Conservation (phyloP, 306 rosid species). For the Fragaria ananassa region DNA sequence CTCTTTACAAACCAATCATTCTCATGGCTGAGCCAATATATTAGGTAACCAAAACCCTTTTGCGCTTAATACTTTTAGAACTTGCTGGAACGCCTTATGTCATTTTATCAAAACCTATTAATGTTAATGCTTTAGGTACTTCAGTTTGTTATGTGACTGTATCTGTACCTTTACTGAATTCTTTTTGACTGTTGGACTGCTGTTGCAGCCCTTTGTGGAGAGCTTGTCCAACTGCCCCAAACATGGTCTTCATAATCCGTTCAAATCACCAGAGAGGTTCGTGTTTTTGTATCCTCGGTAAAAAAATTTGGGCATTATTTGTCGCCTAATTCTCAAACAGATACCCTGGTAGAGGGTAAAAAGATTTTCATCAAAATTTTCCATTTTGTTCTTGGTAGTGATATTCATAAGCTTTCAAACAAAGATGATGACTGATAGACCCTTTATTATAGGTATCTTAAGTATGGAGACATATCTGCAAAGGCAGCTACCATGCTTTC, state of each 20-base stretch:
- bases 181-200: conserved; percentile 21
- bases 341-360: not conserved
- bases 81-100: not conserved
- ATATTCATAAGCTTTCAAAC: not conserved
- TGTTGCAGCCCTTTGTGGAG: conserved; percentile 73
- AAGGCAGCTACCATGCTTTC: conserved; percentile 92
- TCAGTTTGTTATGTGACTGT: not conserved
- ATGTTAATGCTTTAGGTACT: not conserved
- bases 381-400: not conserved
- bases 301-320: not conserved
- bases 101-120: not conserved
- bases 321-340: not conserved
- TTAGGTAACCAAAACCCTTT: not conserved
- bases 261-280: conserved; percentile 94
- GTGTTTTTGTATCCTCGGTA: conserved; percentile 6
- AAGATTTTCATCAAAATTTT: not conserved
- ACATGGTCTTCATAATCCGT: conserved; percentile 94
- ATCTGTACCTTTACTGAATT: not conserved
- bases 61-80: not conserved
- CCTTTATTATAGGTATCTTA: conserved; percentile 63
- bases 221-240: conserved; percentile 90
- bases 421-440: not conserved
- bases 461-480: conserved; percentile 75
- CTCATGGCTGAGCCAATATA: conserved; percentile 7
- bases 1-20: conserved; percentile 18